Percentiles rank a stretch among this genome's conserved stretches.
Evolutionary conservation across 345 rosid genomes (phyloP).

Genomic region (Nasturtium officinale): DNA sequence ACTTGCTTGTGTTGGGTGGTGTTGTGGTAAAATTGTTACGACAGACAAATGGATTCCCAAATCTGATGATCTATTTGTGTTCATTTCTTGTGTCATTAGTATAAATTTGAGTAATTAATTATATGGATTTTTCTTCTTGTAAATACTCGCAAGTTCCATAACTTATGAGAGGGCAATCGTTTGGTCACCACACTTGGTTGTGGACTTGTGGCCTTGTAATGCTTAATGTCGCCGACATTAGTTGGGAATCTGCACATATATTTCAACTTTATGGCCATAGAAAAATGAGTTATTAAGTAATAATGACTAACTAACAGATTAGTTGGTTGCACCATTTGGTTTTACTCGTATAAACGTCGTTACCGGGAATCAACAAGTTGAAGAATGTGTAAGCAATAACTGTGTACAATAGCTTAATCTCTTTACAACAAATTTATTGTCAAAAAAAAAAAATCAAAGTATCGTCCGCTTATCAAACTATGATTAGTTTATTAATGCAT

Average conservation of each 20-base stretch:
- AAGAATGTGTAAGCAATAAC: not conserved
- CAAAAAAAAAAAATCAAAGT: not conserved
- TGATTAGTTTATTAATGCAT: slow-evolving; percentile 37
- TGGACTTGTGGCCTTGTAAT: not conserved
- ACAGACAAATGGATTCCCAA: not conserved
- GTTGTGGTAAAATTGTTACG: not conserved
- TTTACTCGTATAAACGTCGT: slow-evolving; percentile 7
- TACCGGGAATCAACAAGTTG: not conserved
- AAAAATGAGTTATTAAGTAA: not conserved
- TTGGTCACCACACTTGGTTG: slow-evolving; percentile 1
- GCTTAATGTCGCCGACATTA: not conserved
- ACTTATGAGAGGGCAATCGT: slow-evolving; percentile 23
- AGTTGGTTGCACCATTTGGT: not conserved
- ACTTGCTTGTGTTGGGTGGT: not conserved
- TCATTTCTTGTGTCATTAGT: not conserved
- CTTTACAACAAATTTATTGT: not conserved
- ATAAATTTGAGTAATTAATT: not conserved
- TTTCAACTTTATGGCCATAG: not conserved
- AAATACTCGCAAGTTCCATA: not conserved
- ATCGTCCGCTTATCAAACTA: slow-evolving; percentile 4
- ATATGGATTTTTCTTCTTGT: not conserved
- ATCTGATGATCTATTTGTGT: not conserved
- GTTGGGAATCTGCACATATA: not conserved
- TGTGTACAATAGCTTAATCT: not conserved
- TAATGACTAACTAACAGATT: not conserved